Conservation (phyloP, 1,284 basidiomycete genomes). For the Ustilago nuda region DNA sequence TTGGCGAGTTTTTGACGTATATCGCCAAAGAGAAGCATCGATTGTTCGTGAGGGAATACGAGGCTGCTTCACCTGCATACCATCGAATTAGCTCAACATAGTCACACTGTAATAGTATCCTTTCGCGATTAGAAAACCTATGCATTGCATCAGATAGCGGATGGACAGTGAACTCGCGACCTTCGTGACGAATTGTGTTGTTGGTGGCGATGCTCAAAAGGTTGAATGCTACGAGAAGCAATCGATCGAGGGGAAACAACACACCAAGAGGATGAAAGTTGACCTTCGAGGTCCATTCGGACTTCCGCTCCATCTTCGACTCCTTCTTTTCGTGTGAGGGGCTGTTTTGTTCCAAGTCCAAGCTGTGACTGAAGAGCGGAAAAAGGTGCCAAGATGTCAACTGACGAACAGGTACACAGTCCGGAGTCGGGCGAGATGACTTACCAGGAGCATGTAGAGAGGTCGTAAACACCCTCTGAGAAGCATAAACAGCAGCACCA, state of each 20-base stretch:
- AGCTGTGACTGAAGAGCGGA: not conserved
- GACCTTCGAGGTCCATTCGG: not conserved
- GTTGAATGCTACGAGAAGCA: not conserved
- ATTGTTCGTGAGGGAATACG: constrained; percentile 80
- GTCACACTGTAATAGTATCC: constrained; percentile 35
- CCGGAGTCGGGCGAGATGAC: not conserved
- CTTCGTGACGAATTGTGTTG: not conserved
- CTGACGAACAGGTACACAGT: too few species aligned
- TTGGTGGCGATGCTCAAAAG: not conserved
- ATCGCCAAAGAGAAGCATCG: constrained; percentile 77
- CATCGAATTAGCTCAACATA: constrained; percentile 74
- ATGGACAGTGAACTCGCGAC: not conserved
- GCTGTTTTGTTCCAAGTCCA: not conserved
- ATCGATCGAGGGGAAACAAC: not conserved
- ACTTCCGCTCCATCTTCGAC: not conserved
- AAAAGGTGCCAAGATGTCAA: too few species aligned
- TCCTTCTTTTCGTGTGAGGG: not conserved
- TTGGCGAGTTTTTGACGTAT: constrained; percentile 87
- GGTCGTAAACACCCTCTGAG: not conserved
- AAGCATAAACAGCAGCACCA: constrained; percentile 11
- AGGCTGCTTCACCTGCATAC: constrained; percentile 78
- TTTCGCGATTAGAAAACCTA: not conserved
- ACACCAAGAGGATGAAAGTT: not conserved
- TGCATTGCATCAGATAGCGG: not conserved
- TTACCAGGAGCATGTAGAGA: not conserved